Percentiles rank a stretch among this genome's conserved stretches.
Conservation (phyloP, 2,329 filamentous ascomycete genomes). For the Aspergillus spinulosporus region DNA sequence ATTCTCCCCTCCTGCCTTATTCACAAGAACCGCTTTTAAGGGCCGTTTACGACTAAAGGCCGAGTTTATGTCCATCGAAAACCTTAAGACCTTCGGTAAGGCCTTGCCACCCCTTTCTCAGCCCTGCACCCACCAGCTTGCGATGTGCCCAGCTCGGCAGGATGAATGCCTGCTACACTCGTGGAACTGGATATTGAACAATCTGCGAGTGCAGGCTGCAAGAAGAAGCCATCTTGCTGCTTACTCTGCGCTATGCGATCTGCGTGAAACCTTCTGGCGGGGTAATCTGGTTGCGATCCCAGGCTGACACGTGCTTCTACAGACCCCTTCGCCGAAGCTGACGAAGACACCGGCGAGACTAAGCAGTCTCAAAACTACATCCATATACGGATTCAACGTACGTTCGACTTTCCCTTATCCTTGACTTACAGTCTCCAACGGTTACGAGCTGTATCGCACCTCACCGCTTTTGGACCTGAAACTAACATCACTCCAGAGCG, state of each 20-base stretch:
- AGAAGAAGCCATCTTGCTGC: background rate
- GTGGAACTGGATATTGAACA: background rate
- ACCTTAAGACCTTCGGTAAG: conserved; percentile 93
- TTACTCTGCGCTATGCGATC: conserved; percentile 10
- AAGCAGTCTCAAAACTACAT: conserved; percentile 98
- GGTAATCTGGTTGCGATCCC: conserved; percentile 36
- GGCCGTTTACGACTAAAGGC: conserved; percentile 60
- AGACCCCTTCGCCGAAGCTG: conserved; percentile 99
- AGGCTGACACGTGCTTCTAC: conserved; percentile 38
- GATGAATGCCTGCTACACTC: background rate
- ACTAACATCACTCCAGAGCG: conserved; percentile 66
- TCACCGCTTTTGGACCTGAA: conserved; percentile 10
- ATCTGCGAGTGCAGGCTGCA: background rate
- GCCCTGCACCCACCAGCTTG: background rate
- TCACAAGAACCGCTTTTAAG: conserved; percentile 43
- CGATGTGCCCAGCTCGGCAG: background rate
- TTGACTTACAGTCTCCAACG: no score
- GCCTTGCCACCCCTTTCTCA: conserved; percentile 34
- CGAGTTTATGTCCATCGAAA: conserved; percentile 99
- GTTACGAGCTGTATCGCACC: conserved; percentile 3
- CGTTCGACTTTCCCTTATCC: conserved; percentile 41
- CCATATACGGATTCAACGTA: conserved; percentile 99
- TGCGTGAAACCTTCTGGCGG: conserved; percentile 31
- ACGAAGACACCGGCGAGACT: conserved; percentile 96
- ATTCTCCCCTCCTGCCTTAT: conserved; percentile 32